Base-by-base conservation (phyloP, 768 basidiomycete genomes). In the Hygrocybe punicea region DNA sequence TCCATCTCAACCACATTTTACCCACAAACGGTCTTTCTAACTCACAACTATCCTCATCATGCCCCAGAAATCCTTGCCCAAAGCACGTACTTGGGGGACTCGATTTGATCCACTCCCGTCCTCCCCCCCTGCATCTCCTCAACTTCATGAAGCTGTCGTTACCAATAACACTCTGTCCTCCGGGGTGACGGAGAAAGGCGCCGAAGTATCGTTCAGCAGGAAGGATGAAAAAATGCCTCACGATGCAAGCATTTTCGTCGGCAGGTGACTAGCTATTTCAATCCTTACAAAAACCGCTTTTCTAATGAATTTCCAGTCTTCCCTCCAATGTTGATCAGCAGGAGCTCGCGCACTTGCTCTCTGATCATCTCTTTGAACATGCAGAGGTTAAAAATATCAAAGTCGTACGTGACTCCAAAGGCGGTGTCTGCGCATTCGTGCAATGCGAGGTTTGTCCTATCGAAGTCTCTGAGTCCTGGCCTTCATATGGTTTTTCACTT, bases 231-330 rank as follows among this genome's bases (percentile, higher is more conserved):
- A 77, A 64, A 75, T 81, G 66, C 79, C 82, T 55, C 87, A 90
- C 67, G 86, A 91, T 61, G 84, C 89, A 39, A 91, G 88, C 64
- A 80, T 93, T 63, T 93, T 93, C 69, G 85, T 92, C 58, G 91
- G 91, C 69, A 91, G 89, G 90, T 89, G 42, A 40, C 53, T 23
- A 39, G 57, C 54, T 34, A 45, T n/a, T 58, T 24, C 21, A 19
- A 54, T 42, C 24, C 24, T 51, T 36, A 17, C 36, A 21, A 23
- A 53, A 33, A 11, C 45, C 29, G 4, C 24, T 57, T 56, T 48
- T 48, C 42, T 44, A 40, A 53, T 45, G 59, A 51, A 53, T 49
- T 57, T 53, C 53, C 55, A 92, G 90, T 67, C 76, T 92, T 58
- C 90, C 91, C 10, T 75, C 82, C 50, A 81, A 83, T 62, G 76